These are phyloP conservation scores for Phoma herbarum DNA, from an alignment of 2,329 filamentous ascomycete genomes.

Conservation along the genomic window DNA sequence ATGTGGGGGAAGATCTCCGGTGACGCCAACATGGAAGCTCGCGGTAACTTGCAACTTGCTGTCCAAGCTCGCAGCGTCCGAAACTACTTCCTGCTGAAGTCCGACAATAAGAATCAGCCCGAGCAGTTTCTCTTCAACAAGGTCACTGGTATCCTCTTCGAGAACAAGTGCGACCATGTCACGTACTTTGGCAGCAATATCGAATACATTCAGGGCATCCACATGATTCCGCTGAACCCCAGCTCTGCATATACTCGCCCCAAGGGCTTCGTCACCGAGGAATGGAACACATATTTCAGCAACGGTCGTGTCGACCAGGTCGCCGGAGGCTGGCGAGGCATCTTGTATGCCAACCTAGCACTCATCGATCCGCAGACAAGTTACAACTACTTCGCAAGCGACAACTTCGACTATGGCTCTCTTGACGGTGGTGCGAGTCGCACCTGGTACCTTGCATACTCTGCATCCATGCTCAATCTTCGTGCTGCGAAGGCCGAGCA, in stretches of 20 bases:
- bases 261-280: conserved; percentile 76
- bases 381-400: conserved; percentile 77
- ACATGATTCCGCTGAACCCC: conserved; percentile 83
- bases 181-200: conserved; percentile 77
- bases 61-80: conserved; percentile 77
- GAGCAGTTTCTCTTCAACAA: conserved; percentile 83
- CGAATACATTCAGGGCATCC: conserved; percentile 79
- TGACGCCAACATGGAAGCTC: conserved; percentile 80
- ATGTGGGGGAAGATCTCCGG: conserved; percentile 88
- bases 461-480: conserved; percentile 40
- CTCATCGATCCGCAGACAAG: conserved; percentile 75
- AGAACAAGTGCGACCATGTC: conserved; percentile 95
- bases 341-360: conserved; percentile 84
- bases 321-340: conserved; percentile 82
- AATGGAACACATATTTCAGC: conserved; percentile 73
- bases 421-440: conserved; percentile 79
- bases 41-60: conserved; percentile 83
- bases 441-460: conserved; percentile 52
- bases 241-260: conserved; percentile 75
- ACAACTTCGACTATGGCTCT: conserved; percentile 71
- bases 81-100: conserved; percentile 84
- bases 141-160: conserved; percentile 77
- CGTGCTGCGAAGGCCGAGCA: not conserved
- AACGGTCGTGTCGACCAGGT: conserved; percentile 71
- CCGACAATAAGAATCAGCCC: conserved; percentile 77